Evolutionary conservation across 169 alveolate species (phyloP).

Genomic region (Eimeria acervulina): DNA sequence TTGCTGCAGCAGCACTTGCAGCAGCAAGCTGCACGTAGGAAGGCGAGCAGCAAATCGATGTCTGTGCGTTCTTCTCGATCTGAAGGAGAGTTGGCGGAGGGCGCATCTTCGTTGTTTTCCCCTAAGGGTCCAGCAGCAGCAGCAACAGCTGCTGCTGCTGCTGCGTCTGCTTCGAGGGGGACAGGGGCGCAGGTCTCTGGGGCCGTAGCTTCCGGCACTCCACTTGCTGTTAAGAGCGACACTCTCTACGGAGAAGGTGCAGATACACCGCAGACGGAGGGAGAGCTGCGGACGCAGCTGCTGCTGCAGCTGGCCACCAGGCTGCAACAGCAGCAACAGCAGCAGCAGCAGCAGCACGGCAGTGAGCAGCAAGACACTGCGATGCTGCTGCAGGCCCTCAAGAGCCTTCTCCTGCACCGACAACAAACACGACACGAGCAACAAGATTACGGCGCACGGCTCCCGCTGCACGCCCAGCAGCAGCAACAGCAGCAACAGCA

Average conservation of each 20-base stretch:
- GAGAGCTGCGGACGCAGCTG: neutral
- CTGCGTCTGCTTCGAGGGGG: too few relatives aligned
- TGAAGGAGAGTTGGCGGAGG: neutral
- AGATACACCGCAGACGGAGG: neutral
- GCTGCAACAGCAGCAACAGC: constrained; percentile 31
- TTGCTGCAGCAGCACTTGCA: constrained; percentile 52
- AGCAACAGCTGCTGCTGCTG: too few relatives aligned
- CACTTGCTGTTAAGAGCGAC: neutral
- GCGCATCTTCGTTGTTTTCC: neutral
- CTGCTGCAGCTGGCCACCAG: constrained; percentile 13
- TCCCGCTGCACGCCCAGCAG: neutral
- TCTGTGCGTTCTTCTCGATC: neutral
- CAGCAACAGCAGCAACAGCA: constrained; percentile 15
- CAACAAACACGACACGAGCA: neutral
- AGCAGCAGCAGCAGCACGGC: constrained; percentile 10
- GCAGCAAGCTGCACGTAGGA: neutral
- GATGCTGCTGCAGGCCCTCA: constrained; percentile 10
- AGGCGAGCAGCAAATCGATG: neutral
- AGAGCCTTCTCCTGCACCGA: neutral
- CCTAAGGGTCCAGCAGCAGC: neutral
- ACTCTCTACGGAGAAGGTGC: neutral
- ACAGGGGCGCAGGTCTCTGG: neutral
- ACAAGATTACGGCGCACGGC: neutral
- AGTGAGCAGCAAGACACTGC: constrained; percentile 27
- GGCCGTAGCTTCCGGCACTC: neutral